Percentiles rank a stretch among this genome's conserved stretches.
Evolutionary conservation across 129 eudicot genomes (phyloP).

Genomic region (Dittrichia graveolens): DNA sequence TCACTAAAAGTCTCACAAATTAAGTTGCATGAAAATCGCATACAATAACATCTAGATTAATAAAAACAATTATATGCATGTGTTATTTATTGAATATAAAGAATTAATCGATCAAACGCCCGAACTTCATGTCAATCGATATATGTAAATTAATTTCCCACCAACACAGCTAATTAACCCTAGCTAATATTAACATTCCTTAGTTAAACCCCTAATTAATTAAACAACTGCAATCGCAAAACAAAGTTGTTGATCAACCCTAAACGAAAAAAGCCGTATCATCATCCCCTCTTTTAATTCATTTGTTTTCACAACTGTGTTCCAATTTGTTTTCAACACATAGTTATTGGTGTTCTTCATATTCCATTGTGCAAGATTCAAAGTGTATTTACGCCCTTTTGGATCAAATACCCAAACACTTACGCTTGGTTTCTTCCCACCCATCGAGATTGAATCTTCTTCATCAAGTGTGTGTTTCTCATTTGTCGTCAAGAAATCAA

Average conservation of each 20-base stretch:
- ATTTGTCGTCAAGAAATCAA: neutral
- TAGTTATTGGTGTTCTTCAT: neutral
- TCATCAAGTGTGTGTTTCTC: neutral
- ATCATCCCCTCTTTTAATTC: neutral
- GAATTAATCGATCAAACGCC: no score
- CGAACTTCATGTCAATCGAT: no score
- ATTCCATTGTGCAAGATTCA: slow-evolving; percentile 10
- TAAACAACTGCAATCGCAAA: neutral
- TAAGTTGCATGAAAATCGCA: no score
- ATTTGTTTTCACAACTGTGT: neutral
- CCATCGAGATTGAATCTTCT: neutral
- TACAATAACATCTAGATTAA: no score
- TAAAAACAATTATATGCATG: no score
- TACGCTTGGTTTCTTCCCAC: neutral
- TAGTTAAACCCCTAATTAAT: no score
- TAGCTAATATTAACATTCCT: no score
- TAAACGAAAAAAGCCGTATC: neutral
- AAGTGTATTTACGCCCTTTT: neutral
- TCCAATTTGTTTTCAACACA: neutral
- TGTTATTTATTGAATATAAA: no score
- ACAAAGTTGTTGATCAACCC: neutral
- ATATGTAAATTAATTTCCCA: no score
- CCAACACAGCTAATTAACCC: no score
- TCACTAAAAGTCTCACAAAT: no score
- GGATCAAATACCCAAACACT: slow-evolving; percentile 12